Conservation (phyloP, 1,284 basidiomycete species). For the Boletellus dicymbophilus region DNA sequence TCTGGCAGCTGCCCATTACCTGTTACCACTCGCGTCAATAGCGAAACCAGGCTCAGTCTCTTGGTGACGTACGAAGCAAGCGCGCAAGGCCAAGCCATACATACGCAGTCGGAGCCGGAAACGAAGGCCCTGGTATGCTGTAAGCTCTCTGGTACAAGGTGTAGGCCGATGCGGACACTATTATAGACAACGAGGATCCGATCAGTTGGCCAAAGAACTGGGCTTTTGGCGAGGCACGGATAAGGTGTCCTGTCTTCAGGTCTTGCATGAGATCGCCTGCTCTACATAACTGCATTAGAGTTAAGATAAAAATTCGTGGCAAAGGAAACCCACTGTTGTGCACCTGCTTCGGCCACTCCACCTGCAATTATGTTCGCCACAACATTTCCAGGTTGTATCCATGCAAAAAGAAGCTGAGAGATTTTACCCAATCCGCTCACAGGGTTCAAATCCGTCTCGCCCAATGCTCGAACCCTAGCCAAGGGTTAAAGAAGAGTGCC, state of each 20-base stretch:
- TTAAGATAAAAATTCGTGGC: not conserved
- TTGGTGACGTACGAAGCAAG: conserved; percentile 68
- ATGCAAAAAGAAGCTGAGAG: conserved; percentile 91
- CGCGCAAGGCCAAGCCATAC: conserved; percentile 92
- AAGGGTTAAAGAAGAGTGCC: conserved; percentile 9
- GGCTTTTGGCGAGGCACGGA: conserved; percentile 83
- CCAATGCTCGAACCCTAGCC: conserved; percentile 81
- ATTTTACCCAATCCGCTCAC: conserved; percentile 96
- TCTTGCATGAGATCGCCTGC: conserved; percentile 99
- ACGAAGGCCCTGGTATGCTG: conserved; percentile 84
- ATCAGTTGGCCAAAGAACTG: conserved; percentile 91
- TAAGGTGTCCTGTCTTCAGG: conserved; percentile 92
- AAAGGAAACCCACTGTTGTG: conserved; percentile 74
- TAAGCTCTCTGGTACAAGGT: conserved; percentile 88
- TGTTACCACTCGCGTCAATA: conserved; percentile 31
- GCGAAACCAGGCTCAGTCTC: not conserved
- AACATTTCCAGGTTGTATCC: conserved; percentile 92
- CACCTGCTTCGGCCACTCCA: conserved; percentile 95
- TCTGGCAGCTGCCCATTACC: conserved; percentile 83
- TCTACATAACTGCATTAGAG: conserved; percentile 39
- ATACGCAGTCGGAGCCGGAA: conserved; percentile 93
- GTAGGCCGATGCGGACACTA: conserved; percentile 89
- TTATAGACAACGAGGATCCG: conserved; percentile 83
- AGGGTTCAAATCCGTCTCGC: conserved; percentile 93
- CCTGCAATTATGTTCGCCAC: conserved; percentile 97